phyloP scores from a whole-genome alignment of 148 eudicot species.

The Heliamphora exappendiculata region DNA sequence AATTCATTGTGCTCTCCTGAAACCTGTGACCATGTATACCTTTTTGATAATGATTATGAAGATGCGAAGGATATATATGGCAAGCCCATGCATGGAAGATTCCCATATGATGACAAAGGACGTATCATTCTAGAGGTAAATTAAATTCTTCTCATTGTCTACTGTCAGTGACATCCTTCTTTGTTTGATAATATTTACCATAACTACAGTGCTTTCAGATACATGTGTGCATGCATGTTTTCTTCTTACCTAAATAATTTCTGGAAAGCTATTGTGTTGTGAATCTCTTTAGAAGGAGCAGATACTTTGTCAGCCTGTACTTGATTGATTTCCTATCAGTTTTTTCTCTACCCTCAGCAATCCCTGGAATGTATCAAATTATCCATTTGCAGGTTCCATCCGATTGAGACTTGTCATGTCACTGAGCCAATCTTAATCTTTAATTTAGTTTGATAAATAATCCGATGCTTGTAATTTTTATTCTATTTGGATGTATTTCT shows the following conservation, averaged over 20 bases:
- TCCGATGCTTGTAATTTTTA: background rate
- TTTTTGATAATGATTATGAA: slow-evolving; percentile 81
- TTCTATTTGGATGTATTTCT: background rate
- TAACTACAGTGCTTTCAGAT: background rate
- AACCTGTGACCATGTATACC: slow-evolving; percentile 89
- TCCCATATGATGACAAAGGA: slow-evolving; percentile 81
- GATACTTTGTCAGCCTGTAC: background rate
- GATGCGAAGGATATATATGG: slow-evolving; percentile 82
- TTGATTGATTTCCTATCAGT: background rate
- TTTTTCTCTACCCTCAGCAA: background rate
- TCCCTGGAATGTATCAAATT: background rate
- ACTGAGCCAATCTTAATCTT: background rate
- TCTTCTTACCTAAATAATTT: background rate
- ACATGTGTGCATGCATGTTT: background rate
- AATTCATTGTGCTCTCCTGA: slow-evolving; percentile 62
- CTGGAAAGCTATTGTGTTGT: background rate
- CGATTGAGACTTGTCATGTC: background rate
- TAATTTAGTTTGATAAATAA: too few relatives aligned
- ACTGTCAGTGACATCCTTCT: background rate
- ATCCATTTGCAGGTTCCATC: slow-evolving; percentile 5
- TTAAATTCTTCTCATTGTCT: background rate
- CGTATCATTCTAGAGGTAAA: slow-evolving; percentile 69
- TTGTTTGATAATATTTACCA: background rate
- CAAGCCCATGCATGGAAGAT: slow-evolving; percentile 68
- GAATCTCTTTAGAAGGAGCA: background rate